Conservation (phyloP, 2,329 filamentous ascomycete species). For the Fusarium sp. region DNA sequence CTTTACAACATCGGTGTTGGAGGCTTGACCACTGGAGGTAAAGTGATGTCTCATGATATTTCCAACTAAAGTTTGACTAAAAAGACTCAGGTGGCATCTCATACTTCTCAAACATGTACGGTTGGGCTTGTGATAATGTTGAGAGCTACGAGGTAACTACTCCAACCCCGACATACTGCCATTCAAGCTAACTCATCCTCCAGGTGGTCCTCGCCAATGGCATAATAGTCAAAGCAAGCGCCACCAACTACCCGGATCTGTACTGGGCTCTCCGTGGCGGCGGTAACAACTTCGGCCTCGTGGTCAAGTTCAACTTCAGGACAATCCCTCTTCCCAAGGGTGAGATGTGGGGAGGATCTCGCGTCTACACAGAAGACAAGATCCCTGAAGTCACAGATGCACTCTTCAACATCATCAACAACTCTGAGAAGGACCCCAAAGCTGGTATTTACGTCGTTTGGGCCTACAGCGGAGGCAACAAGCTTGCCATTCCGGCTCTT, state of each 20-base stretch:
- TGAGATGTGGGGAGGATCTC: constrained; percentile 46
- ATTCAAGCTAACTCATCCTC: not conserved
- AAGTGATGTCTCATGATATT: not conserved
- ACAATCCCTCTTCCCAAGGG: constrained; percentile 16
- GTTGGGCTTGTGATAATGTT: constrained; percentile 58
- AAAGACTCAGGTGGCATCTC: constrained; percentile 56
- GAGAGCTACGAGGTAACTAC: constrained; percentile 46
- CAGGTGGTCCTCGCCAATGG: constrained; percentile 34
- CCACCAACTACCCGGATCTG: constrained; percentile 54
- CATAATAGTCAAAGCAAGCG: constrained; percentile 11
- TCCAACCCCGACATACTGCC: too few species aligned
- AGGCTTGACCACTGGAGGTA: constrained; percentile 55
- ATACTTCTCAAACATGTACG: constrained; percentile 57
- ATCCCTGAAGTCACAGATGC: constrained; percentile 51
- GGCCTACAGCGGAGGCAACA: not conserved
- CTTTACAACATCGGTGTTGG: constrained; percentile 57
- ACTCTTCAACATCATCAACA: constrained; percentile 46
- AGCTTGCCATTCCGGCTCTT: constrained; percentile 45
- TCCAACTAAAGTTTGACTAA: not conserved
- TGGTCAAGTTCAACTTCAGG: constrained; percentile 33
- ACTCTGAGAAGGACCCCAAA: constrained; percentile 25
- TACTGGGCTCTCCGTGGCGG: constrained; percentile 60
- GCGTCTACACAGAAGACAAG: constrained; percentile 49
- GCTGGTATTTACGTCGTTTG: constrained; percentile 21
- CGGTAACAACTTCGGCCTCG: constrained; percentile 47